A percentile compares a stretch with the other conserved stretches of the same genome.
Evolutionary conservation across 164 flowering plant species (phyloP).

Genomic region (Liquidambar formosana): DNA sequence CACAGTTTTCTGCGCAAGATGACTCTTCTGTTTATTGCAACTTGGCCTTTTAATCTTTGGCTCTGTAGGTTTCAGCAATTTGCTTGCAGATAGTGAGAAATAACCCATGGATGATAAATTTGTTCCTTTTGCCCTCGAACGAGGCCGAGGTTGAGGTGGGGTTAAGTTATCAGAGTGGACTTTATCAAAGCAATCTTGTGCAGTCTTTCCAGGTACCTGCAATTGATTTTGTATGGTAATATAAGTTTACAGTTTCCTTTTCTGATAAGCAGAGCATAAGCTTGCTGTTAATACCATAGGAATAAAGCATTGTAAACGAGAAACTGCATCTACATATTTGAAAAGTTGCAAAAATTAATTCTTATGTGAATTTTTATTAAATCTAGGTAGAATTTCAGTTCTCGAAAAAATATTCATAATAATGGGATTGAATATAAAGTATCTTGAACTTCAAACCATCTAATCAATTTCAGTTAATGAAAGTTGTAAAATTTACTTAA

Average conservation of each 20-base stretch:
- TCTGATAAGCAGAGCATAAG: too few species aligned
- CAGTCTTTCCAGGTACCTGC: slow-evolving; percentile 94
- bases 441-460: too few species aligned
- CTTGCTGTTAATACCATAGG: not conserved
- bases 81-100: slow-evolving; percentile 54
- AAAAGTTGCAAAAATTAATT: too few species aligned
- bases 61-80: slow-evolving; percentile 45
- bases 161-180: slow-evolving; percentile 58
- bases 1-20: slow-evolving; percentile 48
- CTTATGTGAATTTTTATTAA: too few species aligned
- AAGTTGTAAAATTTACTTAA: too few species aligned
- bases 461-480: too few species aligned
- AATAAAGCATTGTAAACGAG: too few species aligned
- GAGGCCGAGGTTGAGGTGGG: slow-evolving; percentile 56
- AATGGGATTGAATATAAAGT: too few species aligned
- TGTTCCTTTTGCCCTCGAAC: slow-evolving; percentile 47
- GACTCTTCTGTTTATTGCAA: slow-evolving; percentile 36
- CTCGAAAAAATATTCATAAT: too few species aligned
- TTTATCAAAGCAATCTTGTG: slow-evolving; percentile 81
- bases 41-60: slow-evolving; percentile 34
- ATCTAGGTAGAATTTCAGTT: too few species aligned
- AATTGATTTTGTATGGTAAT: slow-evolving; percentile 7
- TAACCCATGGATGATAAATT: slow-evolving; percentile 28
- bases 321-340: too few species aligned
- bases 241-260: not conserved